Conservation (phyloP, 768 basidiomycete genomes). For the Mycena albidolilacea region DNA sequence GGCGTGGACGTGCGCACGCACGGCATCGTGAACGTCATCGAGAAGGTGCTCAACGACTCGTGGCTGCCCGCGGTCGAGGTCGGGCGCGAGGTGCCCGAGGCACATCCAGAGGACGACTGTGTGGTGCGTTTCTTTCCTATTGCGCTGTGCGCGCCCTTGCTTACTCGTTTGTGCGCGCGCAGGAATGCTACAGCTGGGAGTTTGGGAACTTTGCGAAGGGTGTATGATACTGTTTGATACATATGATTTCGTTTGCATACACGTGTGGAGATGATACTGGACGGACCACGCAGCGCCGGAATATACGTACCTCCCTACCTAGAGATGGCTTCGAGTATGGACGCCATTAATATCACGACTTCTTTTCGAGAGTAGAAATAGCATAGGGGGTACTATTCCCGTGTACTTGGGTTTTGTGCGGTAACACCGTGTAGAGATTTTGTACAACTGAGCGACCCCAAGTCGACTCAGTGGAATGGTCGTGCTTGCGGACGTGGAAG, state of each 20-base stretch:
- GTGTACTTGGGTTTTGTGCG: too few relatives aligned
- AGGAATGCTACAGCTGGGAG: conserved; percentile 79
- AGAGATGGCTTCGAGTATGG: too few relatives aligned
- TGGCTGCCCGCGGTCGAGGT: conserved; percentile 78
- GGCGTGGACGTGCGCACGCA: conserved; percentile 86
- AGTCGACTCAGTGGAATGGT: too few relatives aligned
- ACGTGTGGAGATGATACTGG: neutral
- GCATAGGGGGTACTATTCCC: too few relatives aligned
- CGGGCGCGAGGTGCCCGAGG: conserved; percentile 75
- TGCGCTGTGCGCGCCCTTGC: neutral
- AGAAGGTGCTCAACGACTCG: conserved; percentile 75
- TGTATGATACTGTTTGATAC: neutral
- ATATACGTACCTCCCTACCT: too few relatives aligned
- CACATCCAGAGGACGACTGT: conserved; percentile 73
- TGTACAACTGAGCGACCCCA: too few relatives aligned
- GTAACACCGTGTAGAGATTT: too few relatives aligned
- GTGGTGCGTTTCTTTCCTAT: conserved; percentile 63
- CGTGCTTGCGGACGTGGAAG: too few relatives aligned
- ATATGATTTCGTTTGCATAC: neutral
- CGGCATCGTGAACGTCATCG: conserved; percentile 84
- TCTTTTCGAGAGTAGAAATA: too few relatives aligned
- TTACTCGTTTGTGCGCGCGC: neutral
- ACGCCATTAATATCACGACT: too few relatives aligned
- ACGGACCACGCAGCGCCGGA: too few relatives aligned
- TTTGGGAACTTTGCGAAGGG: conserved; percentile 56